A percentile compares a stretch with the other conserved stretches of the same genome.
These are phyloP conservation scores for Penicillium brevicompactum DNA, from an alignment of 2,329 filamentous ascomycete genomes.

Conservation along the genomic window DNA sequence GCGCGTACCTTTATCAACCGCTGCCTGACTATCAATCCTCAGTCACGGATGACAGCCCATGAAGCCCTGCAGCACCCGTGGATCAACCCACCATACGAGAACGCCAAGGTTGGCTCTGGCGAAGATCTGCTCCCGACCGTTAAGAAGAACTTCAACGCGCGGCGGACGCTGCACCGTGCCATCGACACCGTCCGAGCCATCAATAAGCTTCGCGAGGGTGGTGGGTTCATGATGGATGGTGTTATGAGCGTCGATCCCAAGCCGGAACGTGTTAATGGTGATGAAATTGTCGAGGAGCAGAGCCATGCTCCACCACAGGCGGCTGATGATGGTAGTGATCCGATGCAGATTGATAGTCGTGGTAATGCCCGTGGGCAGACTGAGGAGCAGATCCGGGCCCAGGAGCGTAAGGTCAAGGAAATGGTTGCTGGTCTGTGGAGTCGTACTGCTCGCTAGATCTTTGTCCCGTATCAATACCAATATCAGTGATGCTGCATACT, in stretches of 20 bases:
- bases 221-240: slow-evolving; percentile 65
- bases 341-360: slow-evolving; percentile 60
- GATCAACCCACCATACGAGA: slow-evolving; percentile 60
- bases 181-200: slow-evolving; percentile 70
- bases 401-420: slow-evolving; percentile 62
- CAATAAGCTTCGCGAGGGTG: slow-evolving; percentile 66
- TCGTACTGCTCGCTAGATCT: slow-evolving; percentile 26
- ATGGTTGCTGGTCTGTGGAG: slow-evolving; percentile 61
- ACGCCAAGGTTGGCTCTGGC: slow-evolving; percentile 37
- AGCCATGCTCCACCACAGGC: slow-evolving; percentile 19
- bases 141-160: slow-evolving; percentile 71
- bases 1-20: slow-evolving; percentile 90
- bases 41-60: slow-evolving; percentile 86
- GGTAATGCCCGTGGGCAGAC: slow-evolving; percentile 64
- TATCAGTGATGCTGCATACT: neutral
- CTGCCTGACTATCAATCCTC: slow-evolving; percentile 88
- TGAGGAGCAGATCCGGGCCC: slow-evolving; percentile 62
- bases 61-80: slow-evolving; percentile 68
- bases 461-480: neutral
- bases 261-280: slow-evolving; percentile 48
- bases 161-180: slow-evolving; percentile 65
- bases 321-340: slow-evolving; percentile 4
- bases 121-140: slow-evolving; percentile 65
- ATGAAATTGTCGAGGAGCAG: slow-evolving; percentile 43
- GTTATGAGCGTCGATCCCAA: slow-evolving; percentile 60